phyloP scores from a whole-genome alignment of 1,139 yeast genomes.

The Magnusiomyces sp. region DNA sequence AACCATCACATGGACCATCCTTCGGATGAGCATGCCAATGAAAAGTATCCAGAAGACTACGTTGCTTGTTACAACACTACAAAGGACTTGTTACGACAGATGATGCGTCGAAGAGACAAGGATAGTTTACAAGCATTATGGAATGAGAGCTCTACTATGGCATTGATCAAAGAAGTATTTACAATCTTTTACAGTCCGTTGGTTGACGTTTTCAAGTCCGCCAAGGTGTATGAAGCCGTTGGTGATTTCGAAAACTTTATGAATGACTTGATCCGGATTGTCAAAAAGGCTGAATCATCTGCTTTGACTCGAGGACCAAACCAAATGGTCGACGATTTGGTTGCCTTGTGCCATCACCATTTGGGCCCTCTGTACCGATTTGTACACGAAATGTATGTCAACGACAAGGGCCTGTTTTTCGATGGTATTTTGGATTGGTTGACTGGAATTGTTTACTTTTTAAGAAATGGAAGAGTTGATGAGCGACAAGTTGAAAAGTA shows the following conservation, averaged over 20 bases:
- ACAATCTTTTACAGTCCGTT: conserved; percentile 79
- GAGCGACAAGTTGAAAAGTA: not conserved
- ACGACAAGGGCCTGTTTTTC: conserved; percentile 63
- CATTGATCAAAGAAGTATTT: conserved; percentile 60
- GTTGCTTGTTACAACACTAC: conserved; percentile 39
- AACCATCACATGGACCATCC: conserved; percentile 26
- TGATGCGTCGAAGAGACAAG: conserved; percentile 66
- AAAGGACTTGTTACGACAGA: conserved; percentile 55
- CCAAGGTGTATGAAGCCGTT: conserved; percentile 69
- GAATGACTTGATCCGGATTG: conserved; percentile 55
- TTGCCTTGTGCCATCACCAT: conserved; percentile 58
- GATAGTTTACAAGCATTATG: conserved; percentile 65
- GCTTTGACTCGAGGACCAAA: conserved; percentile 41
- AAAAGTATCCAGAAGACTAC: conserved; percentile 14
- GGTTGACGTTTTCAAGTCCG: conserved; percentile 63
- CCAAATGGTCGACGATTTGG: conserved; percentile 55
- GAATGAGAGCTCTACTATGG: conserved; percentile 75
- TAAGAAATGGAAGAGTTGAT: conserved; percentile 41
- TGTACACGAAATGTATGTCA: conserved; percentile 63
- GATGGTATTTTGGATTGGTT: conserved; percentile 67
- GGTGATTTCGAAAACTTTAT: conserved; percentile 64
- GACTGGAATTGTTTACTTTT: conserved; percentile 48
- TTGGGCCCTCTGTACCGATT: conserved; percentile 64
- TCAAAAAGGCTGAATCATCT: conserved; percentile 43
- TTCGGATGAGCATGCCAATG: conserved; percentile 8